phyloP scores from a whole-genome alignment of 2,329 filamentous ascomycete species.

The Aspergillus oerlinghausenensis region DNA sequence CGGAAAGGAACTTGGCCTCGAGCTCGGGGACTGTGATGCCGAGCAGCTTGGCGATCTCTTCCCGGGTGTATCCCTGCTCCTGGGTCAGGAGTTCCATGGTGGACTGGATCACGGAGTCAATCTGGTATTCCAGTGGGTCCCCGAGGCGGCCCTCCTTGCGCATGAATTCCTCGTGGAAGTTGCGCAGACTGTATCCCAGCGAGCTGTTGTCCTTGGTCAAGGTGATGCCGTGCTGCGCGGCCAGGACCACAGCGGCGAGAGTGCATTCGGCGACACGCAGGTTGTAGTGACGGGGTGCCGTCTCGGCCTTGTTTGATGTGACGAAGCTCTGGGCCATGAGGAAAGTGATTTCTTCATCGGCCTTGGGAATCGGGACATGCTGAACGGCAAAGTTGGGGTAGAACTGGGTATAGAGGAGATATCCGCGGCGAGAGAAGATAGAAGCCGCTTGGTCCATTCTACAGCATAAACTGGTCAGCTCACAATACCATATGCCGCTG shows the following conservation, averaged over 20 bases:
- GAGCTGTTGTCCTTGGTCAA: conserved; percentile 77
- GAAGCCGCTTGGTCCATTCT: conserved; percentile 98
- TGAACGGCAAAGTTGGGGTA: conserved; percentile 70
- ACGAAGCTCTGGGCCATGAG: conserved; percentile 94
- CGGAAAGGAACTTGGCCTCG: conserved; percentile 73
- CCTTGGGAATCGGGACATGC: conserved; percentile 76
- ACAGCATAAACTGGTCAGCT: conserved; percentile 7
- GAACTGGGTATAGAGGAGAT: conserved; percentile 87
- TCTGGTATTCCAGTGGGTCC: conserved; percentile 59
- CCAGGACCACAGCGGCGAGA: conserved; percentile 68
- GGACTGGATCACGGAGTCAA: conserved; percentile 67
- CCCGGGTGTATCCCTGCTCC: conserved; percentile 80
- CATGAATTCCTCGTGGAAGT: conserved; percentile 83
- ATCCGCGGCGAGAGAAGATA: conserved; percentile 82
- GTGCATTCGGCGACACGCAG: conserved; percentile 93
- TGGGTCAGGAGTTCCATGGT: conserved; percentile 67
- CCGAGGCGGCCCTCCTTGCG: conserved; percentile 44
- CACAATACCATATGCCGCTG: neutral
- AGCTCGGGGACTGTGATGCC: conserved; percentile 66
- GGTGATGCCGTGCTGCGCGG: conserved; percentile 56
- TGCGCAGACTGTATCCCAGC: conserved; percentile 74
- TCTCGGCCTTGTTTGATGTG: conserved; percentile 89
- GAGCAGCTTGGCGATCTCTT: conserved; percentile 73
- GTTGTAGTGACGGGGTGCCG: conserved; percentile 92
- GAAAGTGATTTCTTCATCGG: conserved; percentile 79